phyloP scores from a whole-genome alignment of 2,329 filamentous ascomycete species.

The Davidsoniella australis region DNA sequence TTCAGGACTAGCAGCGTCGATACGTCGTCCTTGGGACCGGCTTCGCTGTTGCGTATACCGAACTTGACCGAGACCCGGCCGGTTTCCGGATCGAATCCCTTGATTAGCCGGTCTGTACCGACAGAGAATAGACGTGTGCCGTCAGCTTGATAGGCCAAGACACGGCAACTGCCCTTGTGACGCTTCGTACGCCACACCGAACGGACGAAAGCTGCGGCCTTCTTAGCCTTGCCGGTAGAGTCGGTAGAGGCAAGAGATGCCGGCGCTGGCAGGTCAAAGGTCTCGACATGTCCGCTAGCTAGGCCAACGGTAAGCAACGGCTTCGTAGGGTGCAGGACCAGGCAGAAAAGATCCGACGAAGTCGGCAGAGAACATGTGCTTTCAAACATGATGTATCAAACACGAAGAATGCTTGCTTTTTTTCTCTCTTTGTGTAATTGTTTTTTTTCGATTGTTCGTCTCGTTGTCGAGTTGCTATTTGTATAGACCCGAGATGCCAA shows the following conservation, averaged over 20 bases:
- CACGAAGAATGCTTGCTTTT: neutral
- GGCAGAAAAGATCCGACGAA: conserved; percentile 70
- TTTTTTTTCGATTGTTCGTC: neutral
- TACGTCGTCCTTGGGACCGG: conserved; percentile 42
- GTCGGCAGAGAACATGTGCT: conserved; percentile 83
- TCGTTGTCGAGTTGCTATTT: neutral
- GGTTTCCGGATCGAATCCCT: conserved; percentile 38
- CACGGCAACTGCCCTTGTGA: conserved; percentile 87
- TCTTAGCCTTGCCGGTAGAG: conserved; percentile 40
- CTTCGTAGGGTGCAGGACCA: conserved; percentile 69
- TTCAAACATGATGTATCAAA: conserved; percentile 51
- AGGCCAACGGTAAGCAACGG: conserved; percentile 77
- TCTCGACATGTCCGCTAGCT: conserved; percentile 70
- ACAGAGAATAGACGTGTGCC: conserved; percentile 54
- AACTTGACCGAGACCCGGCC: conserved; percentile 68
- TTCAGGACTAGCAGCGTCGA: conserved; percentile 70
- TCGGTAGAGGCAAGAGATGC: conserved; percentile 23
- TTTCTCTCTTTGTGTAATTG: neutral
- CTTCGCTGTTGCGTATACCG: conserved; percentile 31
- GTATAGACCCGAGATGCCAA: neutral
- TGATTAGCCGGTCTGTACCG: conserved; percentile 41
- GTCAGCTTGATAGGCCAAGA: conserved; percentile 61
- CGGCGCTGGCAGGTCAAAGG: conserved; percentile 49
- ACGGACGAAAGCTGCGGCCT: conserved; percentile 43
- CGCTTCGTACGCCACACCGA: conserved; percentile 72